Percentiles rank a stretch among this genome's conserved stretches.
phyloP scores from a whole-genome alignment of 2,329 filamentous ascomycete species.

The Botrytis hyacinthi region DNA sequence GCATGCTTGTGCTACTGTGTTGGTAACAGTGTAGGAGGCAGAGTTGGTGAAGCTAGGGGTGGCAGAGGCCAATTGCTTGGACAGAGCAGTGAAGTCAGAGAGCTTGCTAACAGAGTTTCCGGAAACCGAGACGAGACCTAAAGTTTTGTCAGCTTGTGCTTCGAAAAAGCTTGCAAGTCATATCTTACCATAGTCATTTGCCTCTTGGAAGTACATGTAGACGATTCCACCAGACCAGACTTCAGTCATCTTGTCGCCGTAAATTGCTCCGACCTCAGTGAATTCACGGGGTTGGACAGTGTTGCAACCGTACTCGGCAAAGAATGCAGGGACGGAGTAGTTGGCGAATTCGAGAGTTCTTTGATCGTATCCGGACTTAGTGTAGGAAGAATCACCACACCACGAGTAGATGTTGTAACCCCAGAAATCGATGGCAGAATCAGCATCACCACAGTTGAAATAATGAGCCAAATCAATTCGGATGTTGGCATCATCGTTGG shows the following conservation, averaged over 20 bases:
- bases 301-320: conserved; percentile 98
- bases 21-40: conserved; percentile 69
- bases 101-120: conserved; percentile 62
- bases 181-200: conserved; percentile 75
- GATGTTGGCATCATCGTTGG: conserved; percentile 85
- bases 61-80: conserved; percentile 65
- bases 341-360: conserved; percentile 83
- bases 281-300: conserved; percentile 67
- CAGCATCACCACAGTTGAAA: conserved; percentile 81
- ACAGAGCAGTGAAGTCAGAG: conserved; percentile 72
- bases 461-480: conserved; percentile 81
- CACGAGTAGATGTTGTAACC: conserved; percentile 99
- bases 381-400: conserved; percentile 83
- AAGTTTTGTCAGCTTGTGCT: conserved; percentile 35
- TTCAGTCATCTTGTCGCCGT: conserved; percentile 72
- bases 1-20: conserved; percentile 67
- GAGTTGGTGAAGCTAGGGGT: conserved; percentile 65
- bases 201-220: conserved; percentile 97
- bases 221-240: conserved; percentile 97
- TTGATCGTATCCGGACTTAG: conserved; percentile 73
- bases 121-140: conserved; percentile 64
- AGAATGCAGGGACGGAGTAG: conserved; percentile 95
- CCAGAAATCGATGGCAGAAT: conserved; percentile 86
- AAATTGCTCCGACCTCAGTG: conserved; percentile 81
- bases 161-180: not conserved